These are phyloP conservation scores for Heterobasidion occidentale DNA, from an alignment of 1,284 basidiomycete species.

Conservation along the genomic window DNA sequence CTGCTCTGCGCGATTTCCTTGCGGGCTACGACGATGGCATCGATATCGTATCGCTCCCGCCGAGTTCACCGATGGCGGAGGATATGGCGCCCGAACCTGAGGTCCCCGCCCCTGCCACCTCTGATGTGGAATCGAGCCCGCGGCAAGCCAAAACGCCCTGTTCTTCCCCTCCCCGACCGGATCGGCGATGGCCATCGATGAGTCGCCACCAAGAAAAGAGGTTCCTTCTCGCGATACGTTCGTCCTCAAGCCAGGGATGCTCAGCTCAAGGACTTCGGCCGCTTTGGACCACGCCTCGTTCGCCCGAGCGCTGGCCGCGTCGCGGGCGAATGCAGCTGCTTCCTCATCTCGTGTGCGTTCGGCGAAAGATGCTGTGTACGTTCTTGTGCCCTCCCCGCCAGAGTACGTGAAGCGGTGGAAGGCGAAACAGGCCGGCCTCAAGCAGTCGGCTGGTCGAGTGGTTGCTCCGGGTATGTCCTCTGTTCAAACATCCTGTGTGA, in stretches of 20 bases:
- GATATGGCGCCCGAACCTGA: neutral
- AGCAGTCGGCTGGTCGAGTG: neutral
- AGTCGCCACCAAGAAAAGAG: neutral
- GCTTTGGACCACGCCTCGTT: neutral
- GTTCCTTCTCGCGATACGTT: neutral
- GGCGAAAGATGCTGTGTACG: slow-evolving; percentile 3
- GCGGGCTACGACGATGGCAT: neutral
- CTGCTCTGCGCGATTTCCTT: neutral
- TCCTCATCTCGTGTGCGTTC: neutral
- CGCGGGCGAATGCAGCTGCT: neutral
- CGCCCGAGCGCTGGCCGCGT: neutral
- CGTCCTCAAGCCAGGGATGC: neutral
- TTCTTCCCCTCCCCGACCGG: neutral
- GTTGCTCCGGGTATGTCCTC: slow-evolving; percentile 1
- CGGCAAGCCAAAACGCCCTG: neutral
- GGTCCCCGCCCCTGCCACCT: neutral
- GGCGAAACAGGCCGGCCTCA: slow-evolving; percentile 9
- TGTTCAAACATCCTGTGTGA: neutral
- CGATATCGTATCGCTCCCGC: neutral
- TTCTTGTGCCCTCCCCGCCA: slow-evolving; percentile 16
- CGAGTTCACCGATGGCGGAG: neutral
- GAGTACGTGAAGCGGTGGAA: slow-evolving; percentile 17
- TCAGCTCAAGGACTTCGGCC: neutral
- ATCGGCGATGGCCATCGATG: neutral
- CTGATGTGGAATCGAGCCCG: neutral